phyloP scores from a whole-genome alignment of 257 asterid genomes.

The Gentiana dahurica region DNA sequence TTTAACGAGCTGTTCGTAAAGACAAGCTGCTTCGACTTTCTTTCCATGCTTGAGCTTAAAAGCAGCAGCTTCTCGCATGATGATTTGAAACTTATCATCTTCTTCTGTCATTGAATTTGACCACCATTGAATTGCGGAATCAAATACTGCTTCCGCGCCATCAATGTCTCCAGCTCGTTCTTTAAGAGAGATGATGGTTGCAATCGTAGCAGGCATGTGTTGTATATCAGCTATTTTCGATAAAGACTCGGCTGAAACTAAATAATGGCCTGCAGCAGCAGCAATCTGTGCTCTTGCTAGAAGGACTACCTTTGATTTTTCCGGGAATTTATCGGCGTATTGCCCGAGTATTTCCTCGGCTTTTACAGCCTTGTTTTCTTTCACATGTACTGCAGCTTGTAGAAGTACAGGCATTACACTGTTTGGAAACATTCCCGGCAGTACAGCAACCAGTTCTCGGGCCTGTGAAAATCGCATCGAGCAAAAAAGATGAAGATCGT shows the following conservation, averaged over 20 bases:
- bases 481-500: neutral
- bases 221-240: slow-evolving; percentile 66
- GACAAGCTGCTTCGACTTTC: slow-evolving; percentile 68
- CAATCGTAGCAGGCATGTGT: slow-evolving; percentile 79
- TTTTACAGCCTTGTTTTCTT: slow-evolving; percentile 85
- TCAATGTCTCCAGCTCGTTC: slow-evolving; percentile 82
- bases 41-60: slow-evolving; percentile 82
- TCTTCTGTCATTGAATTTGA: slow-evolving; percentile 70
- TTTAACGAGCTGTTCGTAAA: slow-evolving; percentile 67
- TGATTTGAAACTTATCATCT: slow-evolving; percentile 43
- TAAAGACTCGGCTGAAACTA: slow-evolving; percentile 82
- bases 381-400: slow-evolving; percentile 83
- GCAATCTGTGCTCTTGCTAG: slow-evolving; percentile 92
- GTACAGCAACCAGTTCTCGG: slow-evolving; percentile 70
- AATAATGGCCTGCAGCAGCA: slow-evolving; percentile 86
- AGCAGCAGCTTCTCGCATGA: slow-evolving; percentile 85
- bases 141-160: slow-evolving; percentile 69
- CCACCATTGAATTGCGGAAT: slow-evolving; percentile 76
- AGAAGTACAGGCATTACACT: slow-evolving; percentile 70
- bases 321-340: slow-evolving; percentile 58
- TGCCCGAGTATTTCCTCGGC: slow-evolving; percentile 80
- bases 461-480: slow-evolving; percentile 44
- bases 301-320: slow-evolving; percentile 43
- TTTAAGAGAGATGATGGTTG: slow-evolving; percentile 73
- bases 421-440: slow-evolving; percentile 62